Percentiles rank a stretch among this genome's conserved stretches.
These are phyloP conservation scores for Fusarium sp. DNA, from an alignment of 2,329 filamentous ascomycete species.

Conservation along the genomic window DNA sequence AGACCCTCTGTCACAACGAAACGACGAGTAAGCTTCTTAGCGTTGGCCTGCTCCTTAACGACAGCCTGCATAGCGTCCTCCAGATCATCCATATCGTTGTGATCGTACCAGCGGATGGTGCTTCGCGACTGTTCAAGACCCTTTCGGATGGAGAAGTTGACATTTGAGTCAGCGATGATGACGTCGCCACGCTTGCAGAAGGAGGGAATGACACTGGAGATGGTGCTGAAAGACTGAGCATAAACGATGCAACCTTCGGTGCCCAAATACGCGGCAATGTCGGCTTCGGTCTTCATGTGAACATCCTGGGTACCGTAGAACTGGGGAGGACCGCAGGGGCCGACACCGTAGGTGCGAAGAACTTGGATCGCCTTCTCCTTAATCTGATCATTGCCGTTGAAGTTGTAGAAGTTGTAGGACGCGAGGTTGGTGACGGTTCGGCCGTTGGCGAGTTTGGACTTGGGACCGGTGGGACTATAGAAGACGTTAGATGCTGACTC, in stretches of 20 bases:
- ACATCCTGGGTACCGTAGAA: conserved; percentile 99
- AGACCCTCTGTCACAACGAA: conserved; percentile 97
- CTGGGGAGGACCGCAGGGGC: conserved; percentile 94
- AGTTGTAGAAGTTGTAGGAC: conserved; percentile 98
- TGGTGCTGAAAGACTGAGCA: conserved; percentile 95
- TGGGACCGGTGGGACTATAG: conserved; percentile 81
- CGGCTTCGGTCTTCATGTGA: conserved; percentile 95
- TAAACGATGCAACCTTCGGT: conserved; percentile 94
- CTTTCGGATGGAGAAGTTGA: conserved; percentile 95
- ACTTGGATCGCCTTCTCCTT: conserved; percentile 97
- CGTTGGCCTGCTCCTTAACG: conserved; percentile 85
- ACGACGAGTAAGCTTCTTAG: conserved; percentile 89
- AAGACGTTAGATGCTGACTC: conserved; percentile 12
- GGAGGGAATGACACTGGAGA: conserved; percentile 95
- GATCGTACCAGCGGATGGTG: conserved; percentile 93
- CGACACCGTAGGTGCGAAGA: conserved; percentile 94
- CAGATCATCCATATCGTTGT: conserved; percentile 95
- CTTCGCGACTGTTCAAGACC: conserved; percentile 94
- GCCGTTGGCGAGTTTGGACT: conserved; percentile 89
- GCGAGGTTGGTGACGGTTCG: conserved; percentile 94
- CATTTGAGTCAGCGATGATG: conserved; percentile 93
- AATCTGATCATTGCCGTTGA: conserved; percentile 90
- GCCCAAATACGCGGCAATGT: conserved; percentile 91
- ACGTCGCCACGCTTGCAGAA: conserved; percentile 98
- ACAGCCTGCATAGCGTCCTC: conserved; percentile 88